Base-by-base conservation (phyloP, 2,329 filamentous ascomycete species). In the Aspergillus fructus region DNA sequence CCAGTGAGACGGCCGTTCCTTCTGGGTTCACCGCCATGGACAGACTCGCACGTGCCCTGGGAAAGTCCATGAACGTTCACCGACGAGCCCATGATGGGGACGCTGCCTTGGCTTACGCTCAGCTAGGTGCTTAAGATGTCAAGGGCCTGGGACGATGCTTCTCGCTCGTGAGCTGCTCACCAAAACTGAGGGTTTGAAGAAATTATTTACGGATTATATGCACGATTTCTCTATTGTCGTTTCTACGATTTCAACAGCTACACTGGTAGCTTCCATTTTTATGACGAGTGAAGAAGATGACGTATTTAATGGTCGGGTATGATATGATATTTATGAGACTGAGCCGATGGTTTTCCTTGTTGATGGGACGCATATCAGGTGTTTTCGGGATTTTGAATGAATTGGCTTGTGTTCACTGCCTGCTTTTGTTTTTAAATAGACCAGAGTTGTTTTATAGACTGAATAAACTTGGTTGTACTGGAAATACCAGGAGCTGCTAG, bases 161-260 rank as follows among this genome's bases (percentile, higher is more conserved):
- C 49, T 51, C 37, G 17, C 60, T 49, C 61, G 58, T 9, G 56
- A 37, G 45, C 42, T 56, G 15, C 17, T 53, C 41, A 62, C 61
- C 45, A 24, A 43, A 27, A 63, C 57, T 50, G 27, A 51, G 55
- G 34, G 37, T 48, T 12, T 51, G 47, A 50, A 39, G 34, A 23
- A 23, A n/a, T 58, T 39, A 42, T 8, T 27, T 23, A 27, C 3
- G 19, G 12, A 21, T 43, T 37, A 39, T 39, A 43, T 43, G n/a
- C 53, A 34, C 45, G 7, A 15, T 42, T 56, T 56, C 54, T 52
- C 47, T 19, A 3, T 8, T 53, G 51, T 53, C 34, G 40, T 53
- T 41, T 40, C 15, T 53, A 53, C 42, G 34, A 23, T 34, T 27
- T 40, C 39, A 7, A 34, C 27, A 30, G 43, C 23, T 46, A 43